Conservation (phyloP, 2,329 filamentous ascomycete species). For the Fusarium udum region DNA sequence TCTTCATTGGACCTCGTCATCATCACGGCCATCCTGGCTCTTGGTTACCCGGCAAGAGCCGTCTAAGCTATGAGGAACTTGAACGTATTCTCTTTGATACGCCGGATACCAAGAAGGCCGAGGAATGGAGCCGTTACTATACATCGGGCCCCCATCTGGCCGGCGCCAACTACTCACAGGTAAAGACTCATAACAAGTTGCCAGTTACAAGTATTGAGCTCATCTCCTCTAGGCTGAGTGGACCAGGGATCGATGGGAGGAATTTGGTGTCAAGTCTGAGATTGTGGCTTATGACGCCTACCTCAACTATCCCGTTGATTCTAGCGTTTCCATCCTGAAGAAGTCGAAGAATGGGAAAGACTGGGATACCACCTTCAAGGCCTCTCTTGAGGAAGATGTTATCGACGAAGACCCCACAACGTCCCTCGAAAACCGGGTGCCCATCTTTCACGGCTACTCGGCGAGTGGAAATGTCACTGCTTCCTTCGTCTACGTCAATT, state of each 20-base stretch:
- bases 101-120: slow-evolving; percentile 64
- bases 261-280: slow-evolving; percentile 72
- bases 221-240: slow-evolving; percentile 66
- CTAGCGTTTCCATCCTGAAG: slow-evolving; percentile 73
- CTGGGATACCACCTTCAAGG: slow-evolving; percentile 78
- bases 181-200: slow-evolving; percentile 26
- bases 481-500: slow-evolving; percentile 88
- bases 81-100: slow-evolving; percentile 66
- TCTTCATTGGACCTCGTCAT: slow-evolving; percentile 52
- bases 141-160: slow-evolving; percentile 79
- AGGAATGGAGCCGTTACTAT: slow-evolving; percentile 82
- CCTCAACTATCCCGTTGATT: slow-evolving; percentile 79
- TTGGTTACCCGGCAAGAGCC: slow-evolving; percentile 40
- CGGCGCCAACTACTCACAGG: slow-evolving; percentile 80
- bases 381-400: slow-evolving; percentile 83
- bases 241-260: slow-evolving; percentile 78
- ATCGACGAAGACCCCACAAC: slow-evolving; percentile 85
- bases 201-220: background rate
- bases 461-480: slow-evolving; percentile 92
- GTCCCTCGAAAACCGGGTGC: slow-evolving; percentile 75
- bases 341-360: slow-evolving; percentile 46
- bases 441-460: slow-evolving; percentile 95
- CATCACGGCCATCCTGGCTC: slow-evolving; percentile 47
- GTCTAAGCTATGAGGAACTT: slow-evolving; percentile 59
- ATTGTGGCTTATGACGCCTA: slow-evolving; percentile 80